A percentile compares a stretch with the other conserved stretches of the same genome.
These are phyloP conservation scores for Protea cynaroides DNA, from an alignment of 164 flowering plant genomes.

Conservation along the genomic window DNA sequence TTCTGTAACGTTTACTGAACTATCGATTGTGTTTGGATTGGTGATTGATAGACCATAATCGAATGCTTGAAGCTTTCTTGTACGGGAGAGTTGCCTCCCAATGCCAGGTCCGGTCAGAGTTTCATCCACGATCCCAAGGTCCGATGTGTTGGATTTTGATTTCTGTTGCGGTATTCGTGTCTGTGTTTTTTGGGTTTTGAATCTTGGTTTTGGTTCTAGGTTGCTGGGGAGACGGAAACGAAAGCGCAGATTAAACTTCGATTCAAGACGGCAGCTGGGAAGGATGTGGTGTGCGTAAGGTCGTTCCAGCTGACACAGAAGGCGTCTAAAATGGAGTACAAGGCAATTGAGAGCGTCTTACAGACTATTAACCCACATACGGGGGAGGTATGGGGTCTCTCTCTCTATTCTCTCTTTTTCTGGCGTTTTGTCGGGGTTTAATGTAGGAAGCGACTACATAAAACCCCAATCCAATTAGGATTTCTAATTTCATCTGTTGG, in stretches of 20 bases:
- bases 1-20: too few species aligned
- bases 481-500: too few species aligned
- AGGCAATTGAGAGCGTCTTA: slow-evolving; percentile 93
- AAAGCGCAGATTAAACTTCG: slow-evolving; percentile 92
- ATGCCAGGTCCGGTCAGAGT: slow-evolving; percentile 94
- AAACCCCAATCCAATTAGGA: too few species aligned
- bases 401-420: too few species aligned
- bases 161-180: background rate
- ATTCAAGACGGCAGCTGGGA: slow-evolving; percentile 91
- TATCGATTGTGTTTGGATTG: background rate
- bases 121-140: slow-evolving; percentile 99
- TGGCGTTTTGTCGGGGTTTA: too few species aligned
- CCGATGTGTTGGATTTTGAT: background rate
- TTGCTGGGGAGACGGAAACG: slow-evolving; percentile 97
- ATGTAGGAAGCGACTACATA: too few species aligned
- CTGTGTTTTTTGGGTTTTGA: slow-evolving; percentile 1
- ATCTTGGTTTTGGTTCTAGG: slow-evolving; percentile 34
- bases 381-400: slow-evolving; percentile 65
- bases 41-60: slow-evolving; percentile 63
- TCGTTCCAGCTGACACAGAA: slow-evolving; percentile 95
- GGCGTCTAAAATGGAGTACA: slow-evolving; percentile 92
- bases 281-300: slow-evolving; percentile 96
- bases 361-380: slow-evolving; percentile 94
- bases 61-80: slow-evolving; percentile 95
- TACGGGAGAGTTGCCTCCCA: slow-evolving; percentile 97